phyloP scores from a whole-genome alignment of 2,329 filamentous ascomycete species.

The Xylaria arbuscula region DNA sequence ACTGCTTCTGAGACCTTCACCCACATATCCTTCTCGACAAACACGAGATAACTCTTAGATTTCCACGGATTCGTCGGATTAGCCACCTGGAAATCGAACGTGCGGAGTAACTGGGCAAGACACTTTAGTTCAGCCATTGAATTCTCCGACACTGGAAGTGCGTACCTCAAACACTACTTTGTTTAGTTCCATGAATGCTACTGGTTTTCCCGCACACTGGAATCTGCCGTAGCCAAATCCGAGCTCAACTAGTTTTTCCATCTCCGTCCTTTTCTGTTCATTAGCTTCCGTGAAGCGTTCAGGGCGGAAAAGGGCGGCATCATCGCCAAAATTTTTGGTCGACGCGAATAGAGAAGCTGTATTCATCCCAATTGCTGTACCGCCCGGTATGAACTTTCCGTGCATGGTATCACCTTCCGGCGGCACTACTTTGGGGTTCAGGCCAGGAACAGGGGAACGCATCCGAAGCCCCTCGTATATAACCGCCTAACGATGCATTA shows the following conservation, averaged over 20 bases:
- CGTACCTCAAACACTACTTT: constrained; percentile 34
- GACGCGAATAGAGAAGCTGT: constrained; percentile 20
- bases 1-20: constrained; percentile 19
- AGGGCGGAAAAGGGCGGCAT: constrained; percentile 36
- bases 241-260: constrained; percentile 33
- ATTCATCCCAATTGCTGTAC: constrained; percentile 35
- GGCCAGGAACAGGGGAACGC: constrained; percentile 46
- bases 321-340: constrained; percentile 28
- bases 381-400: constrained; percentile 34
- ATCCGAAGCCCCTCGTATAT: constrained; percentile 54
- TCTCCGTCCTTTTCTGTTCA: constrained; percentile 15
- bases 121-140: neutral
- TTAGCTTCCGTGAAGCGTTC: constrained; percentile 34
- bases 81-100: constrained; percentile 24
- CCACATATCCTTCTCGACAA: constrained; percentile 25
- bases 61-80: constrained; percentile 23
- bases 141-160: neutral
- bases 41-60: constrained; percentile 12
- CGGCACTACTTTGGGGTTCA: constrained; percentile 43
- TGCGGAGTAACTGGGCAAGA: constrained; percentile 18
- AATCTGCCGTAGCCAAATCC: constrained; percentile 35
- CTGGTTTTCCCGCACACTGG: constrained; percentile 25
- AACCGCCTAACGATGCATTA: constrained; percentile 44
- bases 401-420: constrained; percentile 40
- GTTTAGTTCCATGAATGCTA: constrained; percentile 32